These are phyloP conservation scores for Arthrinium phaeospermum DNA, from an alignment of 2,329 filamentous ascomycete genomes.

Conservation along the genomic window DNA sequence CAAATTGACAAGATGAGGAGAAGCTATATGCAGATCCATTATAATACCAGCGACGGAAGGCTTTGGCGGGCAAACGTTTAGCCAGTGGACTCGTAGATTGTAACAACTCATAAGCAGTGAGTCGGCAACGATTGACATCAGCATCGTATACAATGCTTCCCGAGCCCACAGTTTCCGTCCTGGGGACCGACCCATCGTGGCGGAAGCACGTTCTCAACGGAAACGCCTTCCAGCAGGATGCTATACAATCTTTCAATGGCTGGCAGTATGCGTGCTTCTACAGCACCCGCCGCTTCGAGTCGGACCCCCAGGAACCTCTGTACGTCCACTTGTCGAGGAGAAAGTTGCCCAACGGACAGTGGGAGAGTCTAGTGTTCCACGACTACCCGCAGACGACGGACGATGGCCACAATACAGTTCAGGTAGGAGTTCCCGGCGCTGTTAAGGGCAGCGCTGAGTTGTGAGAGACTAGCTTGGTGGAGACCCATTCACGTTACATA, in stretches of 20 bases:
- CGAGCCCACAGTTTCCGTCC: conserved; percentile 38
- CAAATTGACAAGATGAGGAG: background rate
- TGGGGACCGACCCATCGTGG: conserved; percentile 44
- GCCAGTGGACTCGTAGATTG: background rate
- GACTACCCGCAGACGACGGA: conserved; percentile 57
- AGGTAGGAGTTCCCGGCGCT: conserved; percentile 34
- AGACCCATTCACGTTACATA: no score
- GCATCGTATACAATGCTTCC: conserved; percentile 31
- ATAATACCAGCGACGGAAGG: background rate
- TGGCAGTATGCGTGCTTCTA: conserved; percentile 58
- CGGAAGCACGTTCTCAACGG: conserved; percentile 49
- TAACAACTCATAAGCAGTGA: background rate
- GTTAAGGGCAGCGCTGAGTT: background rate
- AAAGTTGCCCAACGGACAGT: conserved; percentile 45
- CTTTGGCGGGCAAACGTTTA: background rate
- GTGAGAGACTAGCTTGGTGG: background rate
- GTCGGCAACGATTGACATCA: background rate
- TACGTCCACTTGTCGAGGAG: conserved; percentile 53
- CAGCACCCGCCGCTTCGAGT: conserved; percentile 28
- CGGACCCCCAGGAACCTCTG: conserved; percentile 37
- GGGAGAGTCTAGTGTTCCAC: conserved; percentile 53
- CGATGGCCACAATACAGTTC: conserved; percentile 59
- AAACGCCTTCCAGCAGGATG: conserved; percentile 55
- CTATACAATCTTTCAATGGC: conserved; percentile 50
- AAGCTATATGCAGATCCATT: background rate